Conservation (phyloP, 768 basidiomycete genomes). For the Postia placenta region DNA sequence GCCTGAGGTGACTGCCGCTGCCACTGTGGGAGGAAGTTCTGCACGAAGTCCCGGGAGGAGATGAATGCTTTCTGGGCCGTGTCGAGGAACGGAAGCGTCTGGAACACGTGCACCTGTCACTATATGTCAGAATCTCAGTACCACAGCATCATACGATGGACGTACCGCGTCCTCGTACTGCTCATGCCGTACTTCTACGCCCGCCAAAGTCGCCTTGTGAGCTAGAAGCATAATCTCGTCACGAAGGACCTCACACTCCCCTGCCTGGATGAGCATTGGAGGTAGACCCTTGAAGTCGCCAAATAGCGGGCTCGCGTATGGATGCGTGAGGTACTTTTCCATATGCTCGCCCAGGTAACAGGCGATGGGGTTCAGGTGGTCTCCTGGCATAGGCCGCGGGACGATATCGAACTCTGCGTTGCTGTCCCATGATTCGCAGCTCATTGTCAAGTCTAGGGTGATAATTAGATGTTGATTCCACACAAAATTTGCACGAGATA, state of each 20-base stretch:
- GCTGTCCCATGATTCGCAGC: conserved; percentile 95
- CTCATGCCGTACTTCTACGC: conserved; percentile 84
- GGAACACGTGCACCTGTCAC: conserved; percentile 81
- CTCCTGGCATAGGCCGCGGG: conserved; percentile 60
- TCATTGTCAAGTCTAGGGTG: conserved; percentile 81
- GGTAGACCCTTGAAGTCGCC: conserved; percentile 84
- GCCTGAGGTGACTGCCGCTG: conserved; percentile 45
- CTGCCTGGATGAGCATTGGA: conserved; percentile 85
- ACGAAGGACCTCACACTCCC: conserved; percentile 91
- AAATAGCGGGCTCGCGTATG: conserved; percentile 93
- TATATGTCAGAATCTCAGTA: neutral
- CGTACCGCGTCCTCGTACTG: conserved; percentile 86
- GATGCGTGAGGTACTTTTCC: conserved; percentile 85
- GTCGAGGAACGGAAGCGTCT: conserved; percentile 76
- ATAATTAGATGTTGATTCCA: conserved; percentile 7
- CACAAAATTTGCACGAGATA: neutral
- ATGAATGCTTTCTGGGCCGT: conserved; percentile 59
- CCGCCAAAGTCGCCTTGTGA: conserved; percentile 85
- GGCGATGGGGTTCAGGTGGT: conserved; percentile 90
- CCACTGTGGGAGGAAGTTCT: conserved; percentile 46
- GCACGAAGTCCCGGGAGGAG: conserved; percentile 67
- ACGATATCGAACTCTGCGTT: conserved; percentile 86
- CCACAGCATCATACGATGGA: conserved; percentile 7
- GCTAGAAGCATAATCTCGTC: conserved; percentile 91
- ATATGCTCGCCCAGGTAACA: conserved; percentile 84